Evolutionary conservation across 345 rosid genomes (phyloP).

Genomic region (Gossypioides kirkii): DNA sequence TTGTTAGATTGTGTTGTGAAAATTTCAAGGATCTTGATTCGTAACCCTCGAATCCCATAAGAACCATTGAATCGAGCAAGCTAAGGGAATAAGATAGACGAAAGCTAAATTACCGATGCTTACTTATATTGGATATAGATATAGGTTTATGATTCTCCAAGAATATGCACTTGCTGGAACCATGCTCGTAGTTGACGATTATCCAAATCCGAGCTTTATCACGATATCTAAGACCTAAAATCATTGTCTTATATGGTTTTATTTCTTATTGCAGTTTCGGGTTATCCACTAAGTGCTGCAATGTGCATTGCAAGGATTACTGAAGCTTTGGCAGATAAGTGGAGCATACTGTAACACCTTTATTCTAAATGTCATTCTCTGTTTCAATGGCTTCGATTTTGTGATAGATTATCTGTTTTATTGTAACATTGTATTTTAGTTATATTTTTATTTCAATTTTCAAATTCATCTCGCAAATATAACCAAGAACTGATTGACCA

Average conservation of each 20-base stretch:
- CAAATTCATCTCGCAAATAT: no score
- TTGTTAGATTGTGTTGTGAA: neutral
- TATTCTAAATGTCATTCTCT: neutral
- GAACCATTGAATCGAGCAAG: neutral
- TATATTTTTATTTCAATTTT: no score
- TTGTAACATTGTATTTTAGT: neutral
- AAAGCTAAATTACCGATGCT: neutral
- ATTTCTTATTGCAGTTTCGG: slow-evolving; percentile 55
- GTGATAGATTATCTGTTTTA: neutral
- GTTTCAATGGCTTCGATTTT: neutral
- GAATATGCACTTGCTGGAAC: no score
- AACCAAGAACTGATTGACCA: no score
- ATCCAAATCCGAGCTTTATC: neutral
- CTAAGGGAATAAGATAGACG: neutral
- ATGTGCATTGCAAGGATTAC: slow-evolving; percentile 73
- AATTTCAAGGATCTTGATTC: neutral
- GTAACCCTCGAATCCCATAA: neutral
- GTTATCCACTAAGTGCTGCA: slow-evolving; percentile 82
- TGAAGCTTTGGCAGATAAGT: slow-evolving; percentile 55
- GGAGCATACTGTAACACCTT: slow-evolving; percentile 32
- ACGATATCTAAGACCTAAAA: neutral
- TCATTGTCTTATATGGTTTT: neutral
- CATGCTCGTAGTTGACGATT: neutral
- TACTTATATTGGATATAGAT: no score
- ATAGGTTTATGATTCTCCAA: no score